A percentile compares a stretch with the other conserved stretches of the same genome.
Evolutionary conservation across 352 stramenopile genomes (phyloP).

Genomic region (Phytophthora pini): DNA sequence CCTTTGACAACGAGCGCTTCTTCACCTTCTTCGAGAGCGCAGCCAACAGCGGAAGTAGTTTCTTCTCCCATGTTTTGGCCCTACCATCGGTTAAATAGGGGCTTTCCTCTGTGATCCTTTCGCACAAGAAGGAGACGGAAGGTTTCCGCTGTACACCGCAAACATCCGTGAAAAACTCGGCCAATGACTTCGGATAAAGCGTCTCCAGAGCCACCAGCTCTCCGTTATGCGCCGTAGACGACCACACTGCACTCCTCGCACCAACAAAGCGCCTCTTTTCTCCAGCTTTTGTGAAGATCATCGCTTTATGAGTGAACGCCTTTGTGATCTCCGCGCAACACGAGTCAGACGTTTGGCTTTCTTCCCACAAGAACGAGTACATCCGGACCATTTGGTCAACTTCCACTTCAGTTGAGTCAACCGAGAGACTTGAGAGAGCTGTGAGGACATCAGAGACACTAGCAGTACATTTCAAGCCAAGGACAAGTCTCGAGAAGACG

Average conservation of each 20-base stretch:
- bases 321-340: constrained; percentile 27
- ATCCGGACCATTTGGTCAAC: constrained; percentile 35
- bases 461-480: constrained; percentile 55
- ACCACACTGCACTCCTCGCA: constrained; percentile 52
- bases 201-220: constrained; percentile 48
- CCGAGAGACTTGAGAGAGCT: constrained; percentile 41
- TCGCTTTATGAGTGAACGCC: constrained; percentile 32
- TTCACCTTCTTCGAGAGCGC: constrained; percentile 50
- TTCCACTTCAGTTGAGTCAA: constrained; percentile 28
- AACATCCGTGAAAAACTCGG: constrained; percentile 69
- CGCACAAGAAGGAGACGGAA: constrained; percentile 53
- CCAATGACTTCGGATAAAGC: constrained; percentile 59
- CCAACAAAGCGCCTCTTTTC: constrained; percentile 25
- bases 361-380: constrained; percentile 54
- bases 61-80: constrained; percentile 43
- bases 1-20: constrained; percentile 49
- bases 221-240: constrained; percentile 38
- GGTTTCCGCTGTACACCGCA: constrained; percentile 72
- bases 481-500: constrained; percentile 35
- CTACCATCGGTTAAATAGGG: constrained; percentile 17
- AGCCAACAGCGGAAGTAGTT: constrained; percentile 49
- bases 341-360: constrained; percentile 35
- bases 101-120: constrained; percentile 30
- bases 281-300: constrained; percentile 33
- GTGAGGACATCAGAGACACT: constrained; percentile 50